Base-by-base conservation (phyloP, 192 early-diverging fungal species). In the Coemansia sp. region DNA sequence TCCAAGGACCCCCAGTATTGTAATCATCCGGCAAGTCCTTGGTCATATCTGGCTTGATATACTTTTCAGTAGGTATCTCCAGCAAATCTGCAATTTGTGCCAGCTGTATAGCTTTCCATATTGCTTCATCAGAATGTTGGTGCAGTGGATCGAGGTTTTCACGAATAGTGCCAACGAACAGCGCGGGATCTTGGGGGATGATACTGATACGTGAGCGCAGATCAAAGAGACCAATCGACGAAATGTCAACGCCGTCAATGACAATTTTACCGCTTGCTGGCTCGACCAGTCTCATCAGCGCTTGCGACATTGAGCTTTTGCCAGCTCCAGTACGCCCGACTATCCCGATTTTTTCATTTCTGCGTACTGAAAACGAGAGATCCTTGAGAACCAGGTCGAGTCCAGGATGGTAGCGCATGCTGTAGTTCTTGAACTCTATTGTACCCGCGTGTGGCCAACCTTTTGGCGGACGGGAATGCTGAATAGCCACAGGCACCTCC, bases 271-370 rank as follows among this genome's bases (percentile, higher is more conserved):
- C 72, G 31, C 62, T 12, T 20, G 75, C 64, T 0, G 87, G 79
- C 68, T 91, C 87, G 40, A 86, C 85, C 30, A 92, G 62, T 9
- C 92, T 85, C 68, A 93, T 88, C 7, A 92, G 61, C 0, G 88
- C 75, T 1, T 74, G 66, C 10, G 92, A 73, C 62, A 92, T 73
- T 31, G 84, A 85, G 29, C 68, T 74, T 58, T 91, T 92, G 4
- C 90, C 89, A 9, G 91, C 90, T 8, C 93, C 93, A 2, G 92
- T 93, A 2, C 94, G 83, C 21, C 94, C 94, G 21, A 96, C 92
- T 8, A 96, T 85, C 23, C 91, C 94, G 63, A 93, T 79, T 60
- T 88, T 92, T 29, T 90, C 88, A 4, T 83, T 85, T 0, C 75
- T 70, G 23, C 74, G 81, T 46, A 92, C 71, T 12, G 71, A 57